Evolutionary conservation across 768 basidiomycete genomes (phyloP), one percentile per base, ranked within the genome.

Genomic region (Suillus luteus): DNA sequence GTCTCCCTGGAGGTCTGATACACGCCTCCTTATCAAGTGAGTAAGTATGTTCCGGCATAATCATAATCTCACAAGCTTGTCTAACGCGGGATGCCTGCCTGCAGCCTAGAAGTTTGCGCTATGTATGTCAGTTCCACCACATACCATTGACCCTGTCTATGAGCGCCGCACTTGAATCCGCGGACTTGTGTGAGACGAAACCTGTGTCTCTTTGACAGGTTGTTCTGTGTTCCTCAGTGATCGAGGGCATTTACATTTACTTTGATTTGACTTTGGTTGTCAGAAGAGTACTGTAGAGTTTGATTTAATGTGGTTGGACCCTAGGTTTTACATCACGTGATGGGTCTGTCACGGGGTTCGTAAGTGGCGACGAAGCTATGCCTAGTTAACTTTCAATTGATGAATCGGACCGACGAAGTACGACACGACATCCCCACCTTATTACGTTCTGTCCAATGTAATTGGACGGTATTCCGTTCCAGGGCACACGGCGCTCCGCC

Each of bases 341-440:
- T 12, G 19, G 35, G 17, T 54, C 31, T 10, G 52, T 35, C 35
- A 54, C 11, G 2, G 31, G 31, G 31, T 11, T 31, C 57, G 57
- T 58, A 58, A 58, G 57, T 58, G 57, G 57, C 55, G 38, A 40
- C 24, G 9, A 24, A 58, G 55, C 27, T 58, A 57, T 15, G 11
- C 52, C 33, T 17, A 54, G 52, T 54, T 35, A n/a, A 35, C 31
- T 33, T 54, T 33, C n/a, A n/a, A n/a, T n/a, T 31, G 31, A 54
- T 54, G 15, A 6, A 15, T 41, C 57, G 40, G 57, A 31, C 38
- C 38, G 55, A 38, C 6, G 57, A 12, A 31, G n/a, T 35, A 55
- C 35, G 35, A 22, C 37, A 55, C n/a, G n/a, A 37, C 57, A 58
- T 31, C 57, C 54, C 33, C 35, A 37, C 11, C 35, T 37, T 55